Evolutionary conservation across 2,329 filamentous ascomycete genomes (phyloP), one percentile per base, ranked within the genome.

Genomic region (Zymoseptoria pseudotritici): DNA sequence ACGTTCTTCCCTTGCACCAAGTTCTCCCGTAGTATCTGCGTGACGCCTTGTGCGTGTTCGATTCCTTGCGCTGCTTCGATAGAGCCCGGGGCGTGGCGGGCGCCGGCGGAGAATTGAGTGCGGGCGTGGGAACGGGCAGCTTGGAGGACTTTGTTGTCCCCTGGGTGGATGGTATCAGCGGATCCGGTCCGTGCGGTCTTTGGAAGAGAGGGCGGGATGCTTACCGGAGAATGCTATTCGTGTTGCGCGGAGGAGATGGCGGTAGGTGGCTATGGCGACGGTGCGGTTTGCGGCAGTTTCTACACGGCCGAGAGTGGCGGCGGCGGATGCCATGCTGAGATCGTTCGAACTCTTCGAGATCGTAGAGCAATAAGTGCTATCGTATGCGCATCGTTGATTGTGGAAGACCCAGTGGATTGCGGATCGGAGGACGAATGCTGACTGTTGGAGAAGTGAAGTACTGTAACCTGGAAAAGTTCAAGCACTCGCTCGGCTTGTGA

Each of bases 201-300:
- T 8, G 46, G 21, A 20, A 58, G 54, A 26, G 22, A 20, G 22
- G 20, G 53, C 8, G 3, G 54, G 22, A 29, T 64, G 61, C 21
- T 52, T 55, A 93, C 91, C 90, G 78, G 87, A 79, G 73, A 99
- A 99, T 61, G 92, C 91, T 65, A 95, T 80, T 65, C 86, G 82
- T 36, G 90, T 86, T 21, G 92, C 89, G 63, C 93, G 91, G 68
- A 96, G 80, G 50, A 97, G 79, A 66, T 88, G 82, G 70, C 91
- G 82, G 77, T 97, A 97, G 46, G 90, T 91, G 71, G 83, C 80
- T 58, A 91, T 78, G 17, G 90, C 89, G 79, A 91, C 85, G 55
- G 68, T 63, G 24, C 69, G 69, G 54, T 73, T 73, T 42, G 59
- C 57, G 67, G 58, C 70, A n/a, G 58, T 52, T 56, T 70, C 67